Evolutionary conservation across 1,139 yeast genomes (phyloP), one percentile per base, ranked within the genome.

Genomic region (Zygotorulaspora mrakii): DNA sequence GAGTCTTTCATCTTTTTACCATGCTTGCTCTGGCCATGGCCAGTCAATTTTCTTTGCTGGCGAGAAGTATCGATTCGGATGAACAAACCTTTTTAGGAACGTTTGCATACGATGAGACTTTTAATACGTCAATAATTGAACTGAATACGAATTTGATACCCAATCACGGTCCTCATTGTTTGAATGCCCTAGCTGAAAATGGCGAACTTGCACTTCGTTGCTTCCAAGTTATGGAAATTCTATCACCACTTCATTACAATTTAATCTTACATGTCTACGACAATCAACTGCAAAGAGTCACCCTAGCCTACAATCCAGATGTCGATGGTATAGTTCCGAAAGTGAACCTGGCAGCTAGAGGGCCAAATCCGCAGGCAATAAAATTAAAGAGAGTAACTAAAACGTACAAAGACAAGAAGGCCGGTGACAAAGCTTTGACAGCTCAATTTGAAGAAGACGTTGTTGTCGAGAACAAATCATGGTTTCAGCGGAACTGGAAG

Each of bases 401-500:
- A 46, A 60, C 64, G 2, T 60, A 60, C 36, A 54, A 58, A 12
- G 58, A 55, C 23, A 54, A 51, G 46, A 56, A 49, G 32, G 53
- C 48, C 14, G 52, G 43, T 7, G 42, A 47, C 31, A 42, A 45
- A 10, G 43, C 46, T 4, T 46, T 46, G 4, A 47, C 49, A 11
- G 55, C 53, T 11, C 47, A 52, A 22, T 45, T 45, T 29, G 46
- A 45, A 24, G 52, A 48, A 33, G 53, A 46, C 29, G 46, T 40
- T 2, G 57, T 45, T 8, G 48, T 36, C 5, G 55, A 50, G n/a
- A 47, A 51, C 2, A 43, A 45, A 17, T 34, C 56, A 1, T 60
- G 58, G 52, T 23, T 57, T 16, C 53, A 50, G 33, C 54, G 54
- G 40, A 59, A 59, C 44, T 60, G 64, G 64, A 58, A 54, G 40